Base-by-base conservation (phyloP, 768 basidiomycete genomes). In the Tylopilus cervinicoccineus region DNA sequence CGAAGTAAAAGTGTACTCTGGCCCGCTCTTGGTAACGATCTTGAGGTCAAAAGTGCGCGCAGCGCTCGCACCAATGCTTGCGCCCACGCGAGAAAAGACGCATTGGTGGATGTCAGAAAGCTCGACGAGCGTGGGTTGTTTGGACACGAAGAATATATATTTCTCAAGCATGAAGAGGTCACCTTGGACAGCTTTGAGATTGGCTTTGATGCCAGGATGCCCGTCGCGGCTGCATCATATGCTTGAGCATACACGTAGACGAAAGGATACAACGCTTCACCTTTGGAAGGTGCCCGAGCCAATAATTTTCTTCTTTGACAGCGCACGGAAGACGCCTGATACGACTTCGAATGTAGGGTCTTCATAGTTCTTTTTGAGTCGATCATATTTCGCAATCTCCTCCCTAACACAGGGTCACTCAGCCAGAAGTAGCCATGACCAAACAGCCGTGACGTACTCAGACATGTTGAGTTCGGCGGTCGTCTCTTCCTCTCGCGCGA, bases 81-180 rank as follows among this genome's bases (percentile, higher is more conserved):
- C 83, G 14, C 95, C 91, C 14, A 98, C 88, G 48, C 94, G 88
- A 9, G 93, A 95, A 76, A 98, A 96, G 43, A 92, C 76, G 50
- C 89, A 87, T 66, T 88, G 86, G 54, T 90, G 84, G 53, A 98
- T 88, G 57, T 96, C 92, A 45, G 81, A 79, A 54, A 94, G 83
- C 57, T 95, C 91, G 58, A 97, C 79, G 60, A 96, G 84, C 28
- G 83, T 82, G 1, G 96, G 95, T 56, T 89, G 86, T 69, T 98
- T 97, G 47, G 95, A 93, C 52, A 98, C 92, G 72, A 98, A 98
- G 71, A 99, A 92, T 40, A 99, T 78, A 67, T 88, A 91, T 79
- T 97, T 97, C 61, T 98, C 96, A 54, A 99, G 84, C 76, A 98
- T 81, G 79, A 96, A 98, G 27, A 99, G 81, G 65, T 97, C 93